Evolutionary conservation across 768 basidiomycete species (phyloP), one percentile per base, ranked within the genome.

Genomic region (Chlorophyllum brunneum): DNA sequence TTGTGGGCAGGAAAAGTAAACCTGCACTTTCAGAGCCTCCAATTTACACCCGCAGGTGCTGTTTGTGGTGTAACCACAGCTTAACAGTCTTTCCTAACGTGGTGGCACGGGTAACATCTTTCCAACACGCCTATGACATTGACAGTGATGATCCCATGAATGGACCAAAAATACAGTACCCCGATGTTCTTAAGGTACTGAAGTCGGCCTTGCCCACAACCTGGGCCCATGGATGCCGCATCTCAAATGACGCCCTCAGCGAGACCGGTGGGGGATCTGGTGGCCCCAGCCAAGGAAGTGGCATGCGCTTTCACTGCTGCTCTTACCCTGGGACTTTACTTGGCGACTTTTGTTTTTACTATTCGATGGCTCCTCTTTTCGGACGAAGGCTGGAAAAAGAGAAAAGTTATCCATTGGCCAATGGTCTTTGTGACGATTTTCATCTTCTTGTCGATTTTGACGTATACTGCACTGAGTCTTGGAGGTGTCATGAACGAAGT

Each of bases 361-460:
- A 18, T 49, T n/a, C 48, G 48, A 22, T 49, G 48, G 48, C n/a
- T 49, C 13, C 38, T 49, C 8, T 49, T 49, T 15, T 31, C 48
- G 27, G 48, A 49, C 22, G 48, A 49, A 20, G 48, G 48, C 9
- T 49, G 48, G 48, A 49, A 29, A 13, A 27, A 27, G 39, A 40
- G 48, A 15, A 49, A 30, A 29, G 16, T 22, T 8, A 40, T 49
- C 11, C 30, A 31, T 24, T 24, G 48, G 39, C 38, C 48, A 16
- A 49, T 49, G 48, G 27, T 49, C 27, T 18, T 29, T 23, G 37
- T 49, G 27, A 49, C 48, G 9, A 15, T 30, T 13, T 49, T 40
- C 18, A 49, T 49, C 5, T 40, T 40, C n/a, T 26, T 49, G 15
- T 18, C 22, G 29, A 40, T 27, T 13, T 22, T 40, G 18, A 27